Conservation (phyloP, 2,329 filamentous ascomycete genomes). For the Aspergillus sp. region DNA sequence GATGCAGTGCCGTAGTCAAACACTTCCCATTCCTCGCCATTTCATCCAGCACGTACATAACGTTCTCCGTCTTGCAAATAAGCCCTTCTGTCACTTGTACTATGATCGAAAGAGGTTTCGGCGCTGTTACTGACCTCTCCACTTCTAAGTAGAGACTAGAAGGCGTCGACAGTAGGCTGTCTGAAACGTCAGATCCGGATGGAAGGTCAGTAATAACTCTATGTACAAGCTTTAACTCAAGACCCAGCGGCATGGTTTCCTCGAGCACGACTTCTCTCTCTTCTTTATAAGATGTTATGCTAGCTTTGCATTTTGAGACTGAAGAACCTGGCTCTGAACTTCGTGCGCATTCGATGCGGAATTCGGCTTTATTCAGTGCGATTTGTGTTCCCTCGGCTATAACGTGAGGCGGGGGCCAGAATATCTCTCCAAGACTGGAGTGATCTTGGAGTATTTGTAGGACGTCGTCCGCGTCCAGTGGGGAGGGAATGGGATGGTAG, state of each 20-base stretch:
- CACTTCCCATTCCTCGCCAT: background rate
- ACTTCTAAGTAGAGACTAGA: no score
- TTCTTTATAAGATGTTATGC: background rate
- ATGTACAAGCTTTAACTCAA: no score
- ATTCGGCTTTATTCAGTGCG: background rate
- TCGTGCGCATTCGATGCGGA: no score
- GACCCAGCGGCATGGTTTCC: background rate
- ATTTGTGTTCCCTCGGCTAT: background rate
- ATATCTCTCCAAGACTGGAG: background rate
- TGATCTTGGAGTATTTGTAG: background rate
- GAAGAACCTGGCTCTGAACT: no score
- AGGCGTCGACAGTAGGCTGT: no score
- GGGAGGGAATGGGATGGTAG: no score
- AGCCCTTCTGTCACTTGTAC: no score
- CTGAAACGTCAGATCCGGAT: no score
- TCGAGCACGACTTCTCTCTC: background rate
- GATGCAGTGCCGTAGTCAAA: background rate
- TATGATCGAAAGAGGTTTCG: no score
- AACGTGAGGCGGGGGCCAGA: background rate
- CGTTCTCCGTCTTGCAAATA: no score
- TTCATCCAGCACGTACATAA: background rate
- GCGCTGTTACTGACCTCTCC: no score
- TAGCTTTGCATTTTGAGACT: background rate
- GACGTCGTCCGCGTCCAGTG: background rate
- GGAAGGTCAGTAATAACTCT: no score